phyloP scores from a whole-genome alignment of 768 basidiomycete species.

The Scleroderma citrinum region DNA sequence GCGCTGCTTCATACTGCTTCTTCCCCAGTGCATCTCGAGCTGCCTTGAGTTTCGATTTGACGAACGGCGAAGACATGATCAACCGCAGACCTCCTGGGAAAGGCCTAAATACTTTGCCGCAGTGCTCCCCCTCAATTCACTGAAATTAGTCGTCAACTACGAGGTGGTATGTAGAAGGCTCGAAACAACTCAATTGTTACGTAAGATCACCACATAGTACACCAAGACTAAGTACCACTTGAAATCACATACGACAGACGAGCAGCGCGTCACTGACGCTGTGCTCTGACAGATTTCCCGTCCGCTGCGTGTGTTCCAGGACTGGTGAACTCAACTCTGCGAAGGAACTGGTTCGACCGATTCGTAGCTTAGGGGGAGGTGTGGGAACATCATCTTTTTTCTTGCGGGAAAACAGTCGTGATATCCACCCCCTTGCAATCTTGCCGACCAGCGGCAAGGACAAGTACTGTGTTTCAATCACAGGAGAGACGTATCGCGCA shows the following conservation, averaged over 20 bases:
- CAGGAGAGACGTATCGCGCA: background rate
- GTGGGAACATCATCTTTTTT: background rate
- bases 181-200: background rate
- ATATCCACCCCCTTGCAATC: background rate
- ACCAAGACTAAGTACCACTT: too few relatives aligned
- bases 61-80: constrained; percentile 34
- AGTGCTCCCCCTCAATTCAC: too few relatives aligned
- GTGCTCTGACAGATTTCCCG: background rate
- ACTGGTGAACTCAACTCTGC: background rate
- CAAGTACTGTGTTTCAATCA: background rate
- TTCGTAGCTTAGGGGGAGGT: background rate
- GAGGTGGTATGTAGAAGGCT: too few relatives aligned
- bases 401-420: background rate
- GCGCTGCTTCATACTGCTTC: constrained; percentile 68
- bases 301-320: background rate
- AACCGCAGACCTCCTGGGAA: too few relatives aligned
- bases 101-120: too few relatives aligned
- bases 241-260: background rate
- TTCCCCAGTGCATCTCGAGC: constrained; percentile 70
- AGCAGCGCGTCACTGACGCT: background rate
- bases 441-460: background rate
- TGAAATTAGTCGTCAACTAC: too few relatives aligned
- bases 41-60: constrained; percentile 71
- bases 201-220: background rate
- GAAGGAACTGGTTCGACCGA: background rate